Conservation (phyloP, 169 alveolate genomes). For the Plasmodium sp. region DNA sequence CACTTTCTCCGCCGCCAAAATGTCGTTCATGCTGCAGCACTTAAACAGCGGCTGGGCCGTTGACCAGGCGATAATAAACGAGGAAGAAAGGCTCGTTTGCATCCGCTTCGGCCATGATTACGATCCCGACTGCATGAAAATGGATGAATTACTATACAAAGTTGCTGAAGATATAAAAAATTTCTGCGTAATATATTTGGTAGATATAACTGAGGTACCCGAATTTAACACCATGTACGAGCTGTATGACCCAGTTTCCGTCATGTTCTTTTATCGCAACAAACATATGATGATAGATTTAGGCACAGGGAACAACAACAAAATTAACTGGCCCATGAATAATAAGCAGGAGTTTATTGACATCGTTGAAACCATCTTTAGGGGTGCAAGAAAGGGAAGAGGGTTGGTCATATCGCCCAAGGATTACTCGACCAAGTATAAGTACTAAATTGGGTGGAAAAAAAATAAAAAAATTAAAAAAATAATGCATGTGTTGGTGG, state of each 20-base stretch:
- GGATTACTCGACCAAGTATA: conserved; percentile 95
- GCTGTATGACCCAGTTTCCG: conserved; percentile 98
- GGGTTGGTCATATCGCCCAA: conserved; percentile 97
- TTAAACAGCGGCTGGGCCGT: conserved; percentile 99
- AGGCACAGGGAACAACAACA: conserved; percentile 99
- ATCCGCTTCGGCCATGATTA: conserved; percentile 99
- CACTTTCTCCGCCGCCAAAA: conserved; percentile 77
- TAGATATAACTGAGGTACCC: conserved; percentile 98
- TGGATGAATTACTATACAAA: conserved; percentile 97
- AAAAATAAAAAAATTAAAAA: neutral
- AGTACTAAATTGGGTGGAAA: conserved; percentile 82
- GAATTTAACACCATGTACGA: conserved; percentile 99
- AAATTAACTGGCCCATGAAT: conserved; percentile 98
- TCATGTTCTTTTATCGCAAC: conserved; percentile 98
- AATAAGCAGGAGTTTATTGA: conserved; percentile 98
- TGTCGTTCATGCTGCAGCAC: conserved; percentile 99
- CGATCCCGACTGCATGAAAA: conserved; percentile 97
- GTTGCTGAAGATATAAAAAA: conserved; percentile 97
- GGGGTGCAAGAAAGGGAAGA: conserved; percentile 99
- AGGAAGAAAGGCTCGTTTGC: conserved; percentile 97
- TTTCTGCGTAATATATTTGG: conserved; percentile 97
- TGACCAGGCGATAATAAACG: conserved; percentile 98
- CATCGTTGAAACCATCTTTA: conserved; percentile 95
- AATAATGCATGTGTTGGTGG: neutral
- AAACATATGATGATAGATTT: conserved; percentile 99